phyloP scores from a whole-genome alignment of 2,329 filamentous ascomycete species.

The Fusarium compactum region DNA sequence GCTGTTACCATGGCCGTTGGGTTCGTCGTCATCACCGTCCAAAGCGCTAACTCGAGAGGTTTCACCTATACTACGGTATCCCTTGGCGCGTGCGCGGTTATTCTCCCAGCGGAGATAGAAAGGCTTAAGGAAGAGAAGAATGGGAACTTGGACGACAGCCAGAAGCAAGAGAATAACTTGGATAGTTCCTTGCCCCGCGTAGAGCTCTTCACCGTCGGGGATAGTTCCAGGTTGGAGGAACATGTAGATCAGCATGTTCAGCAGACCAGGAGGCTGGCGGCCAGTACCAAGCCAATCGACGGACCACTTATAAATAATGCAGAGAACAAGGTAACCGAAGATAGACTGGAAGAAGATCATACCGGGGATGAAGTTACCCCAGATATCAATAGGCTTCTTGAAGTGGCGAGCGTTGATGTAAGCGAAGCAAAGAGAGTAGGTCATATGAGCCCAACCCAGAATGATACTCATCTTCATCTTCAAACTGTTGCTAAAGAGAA shows the following conservation, averaged over 20 bases:
- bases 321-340: conserved; percentile 94
- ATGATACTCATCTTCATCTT: conserved; percentile 99
- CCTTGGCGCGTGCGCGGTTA: conserved; percentile 86
- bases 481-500: conserved; percentile 97
- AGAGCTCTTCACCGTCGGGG: conserved; percentile 73
- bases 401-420: conserved; percentile 96
- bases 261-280: conserved; percentile 81
- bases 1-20: conserved; percentile 70
- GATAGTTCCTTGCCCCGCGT: conserved; percentile 78
- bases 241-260: conserved; percentile 99
- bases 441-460: conserved; percentile 98
- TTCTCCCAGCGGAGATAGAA: conserved; percentile 95
- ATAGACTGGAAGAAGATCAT: conserved; percentile 99
- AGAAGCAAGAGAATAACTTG: conserved; percentile 84
- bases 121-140: conserved; percentile 94
- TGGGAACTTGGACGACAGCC: conserved; percentile 86
- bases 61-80: conserved; percentile 94
- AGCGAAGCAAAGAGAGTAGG: conserved; percentile 93
- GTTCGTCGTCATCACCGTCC: conserved; percentile 79
- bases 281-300: conserved; percentile 80
- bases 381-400: conserved; percentile 94
- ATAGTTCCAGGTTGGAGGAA: conserved; percentile 86
- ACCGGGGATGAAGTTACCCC: conserved; percentile 95
- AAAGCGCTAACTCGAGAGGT: conserved; percentile 87
- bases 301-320: conserved; percentile 97